Evolutionary conservation across 2,329 filamentous ascomycete species (phyloP).

Genomic region (Colletotrichum aenigma): DNA sequence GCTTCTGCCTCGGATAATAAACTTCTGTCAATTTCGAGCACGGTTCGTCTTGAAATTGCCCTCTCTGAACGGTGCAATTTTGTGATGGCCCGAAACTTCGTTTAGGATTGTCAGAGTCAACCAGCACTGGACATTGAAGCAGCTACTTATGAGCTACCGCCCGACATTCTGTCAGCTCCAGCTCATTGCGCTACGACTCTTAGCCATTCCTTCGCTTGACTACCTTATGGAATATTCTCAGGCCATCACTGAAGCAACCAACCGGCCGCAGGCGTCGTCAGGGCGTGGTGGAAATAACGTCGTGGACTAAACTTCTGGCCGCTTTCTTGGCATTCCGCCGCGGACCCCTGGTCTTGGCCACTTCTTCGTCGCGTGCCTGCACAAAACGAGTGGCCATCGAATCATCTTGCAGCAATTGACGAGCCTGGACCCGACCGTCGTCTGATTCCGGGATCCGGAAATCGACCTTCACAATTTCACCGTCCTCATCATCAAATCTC

Average conservation of each 20-base stretch:
- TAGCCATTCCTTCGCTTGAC: neutral
- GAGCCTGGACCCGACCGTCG: neutral
- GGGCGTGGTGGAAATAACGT: conserved; percentile 7
- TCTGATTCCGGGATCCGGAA: neutral
- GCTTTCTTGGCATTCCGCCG: conserved; percentile 1
- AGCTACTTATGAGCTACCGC: neutral
- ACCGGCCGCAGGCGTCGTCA: neutral
- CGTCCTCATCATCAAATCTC: neutral
- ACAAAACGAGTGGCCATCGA: neutral
- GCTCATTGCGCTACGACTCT: neutral
- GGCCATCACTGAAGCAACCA: neutral
- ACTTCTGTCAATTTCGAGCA: neutral
- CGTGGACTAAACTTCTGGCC: neutral
- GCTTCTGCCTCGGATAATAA: neutral
- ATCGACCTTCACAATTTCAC: neutral
- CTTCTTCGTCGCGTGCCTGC: neutral
- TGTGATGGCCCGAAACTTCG: neutral
- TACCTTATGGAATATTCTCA: neutral
- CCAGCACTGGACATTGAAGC: neutral
- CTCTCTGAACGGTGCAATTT: neutral
- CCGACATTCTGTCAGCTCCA: neutral
- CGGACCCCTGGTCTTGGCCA: neutral
- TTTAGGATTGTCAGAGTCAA: neutral
- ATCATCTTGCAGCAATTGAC: neutral
- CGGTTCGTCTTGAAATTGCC: neutral